Conservation (phyloP, 306 rosid genomes). For the Pterocarpus santalinus region DNA sequence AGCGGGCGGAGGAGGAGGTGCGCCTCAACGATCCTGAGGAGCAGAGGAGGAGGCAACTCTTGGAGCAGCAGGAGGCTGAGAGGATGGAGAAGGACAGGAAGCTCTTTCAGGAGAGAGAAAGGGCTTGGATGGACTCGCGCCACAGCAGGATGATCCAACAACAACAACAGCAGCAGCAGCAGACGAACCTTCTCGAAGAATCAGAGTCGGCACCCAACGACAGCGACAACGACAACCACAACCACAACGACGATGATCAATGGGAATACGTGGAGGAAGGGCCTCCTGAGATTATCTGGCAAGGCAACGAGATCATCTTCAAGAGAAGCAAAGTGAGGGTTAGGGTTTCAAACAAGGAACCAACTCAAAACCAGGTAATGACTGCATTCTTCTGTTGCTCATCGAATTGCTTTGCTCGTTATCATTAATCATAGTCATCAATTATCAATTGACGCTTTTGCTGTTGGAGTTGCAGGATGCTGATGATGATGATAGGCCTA, state of each 20-base stretch:
- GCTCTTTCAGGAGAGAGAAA: slow-evolving; percentile 74
- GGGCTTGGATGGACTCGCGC: slow-evolving; percentile 60
- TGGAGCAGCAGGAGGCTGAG: slow-evolving; percentile 73
- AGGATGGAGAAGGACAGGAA: slow-evolving; percentile 66
- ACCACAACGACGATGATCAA: slow-evolving; percentile 50
- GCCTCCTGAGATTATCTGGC: slow-evolving; percentile 84
- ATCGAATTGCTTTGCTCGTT: not conserved
- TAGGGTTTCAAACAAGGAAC: slow-evolving; percentile 60
- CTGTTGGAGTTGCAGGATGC: slow-evolving; percentile 43
- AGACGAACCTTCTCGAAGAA: slow-evolving; percentile 58
- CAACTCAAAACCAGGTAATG: slow-evolving; percentile 50
- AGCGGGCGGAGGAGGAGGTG: slow-evolving; percentile 67
- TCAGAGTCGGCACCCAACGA: not conserved
- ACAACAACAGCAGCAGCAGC: not conserved
- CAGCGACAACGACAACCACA: slow-evolving; percentile 43
- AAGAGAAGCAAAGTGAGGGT: slow-evolving; percentile 66
- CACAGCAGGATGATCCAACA: slow-evolving; percentile 51
- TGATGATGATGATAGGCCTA: slow-evolving; percentile 62
- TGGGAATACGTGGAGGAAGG: slow-evolving; percentile 74
- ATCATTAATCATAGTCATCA: not conserved
- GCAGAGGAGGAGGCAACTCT: slow-evolving; percentile 49
- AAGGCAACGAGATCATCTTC: slow-evolving; percentile 84
- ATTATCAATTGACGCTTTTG: not conserved
- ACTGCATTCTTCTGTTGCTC: not conserved
- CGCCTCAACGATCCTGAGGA: slow-evolving; percentile 73